phyloP scores from a whole-genome alignment of 768 basidiomycete genomes.

The Suillus spraguei region DNA sequence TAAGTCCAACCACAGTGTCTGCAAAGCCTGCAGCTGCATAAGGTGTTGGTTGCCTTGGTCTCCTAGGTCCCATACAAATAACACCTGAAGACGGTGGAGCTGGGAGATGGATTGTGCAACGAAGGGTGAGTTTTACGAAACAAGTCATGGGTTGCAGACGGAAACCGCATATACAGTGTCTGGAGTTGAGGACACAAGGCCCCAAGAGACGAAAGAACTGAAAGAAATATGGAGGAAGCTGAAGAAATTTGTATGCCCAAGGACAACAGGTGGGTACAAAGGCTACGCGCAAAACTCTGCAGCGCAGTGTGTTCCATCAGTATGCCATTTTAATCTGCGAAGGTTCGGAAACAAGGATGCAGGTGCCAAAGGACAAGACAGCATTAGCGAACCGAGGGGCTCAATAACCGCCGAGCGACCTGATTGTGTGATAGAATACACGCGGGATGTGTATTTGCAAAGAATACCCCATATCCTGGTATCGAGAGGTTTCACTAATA shows the following conservation, averaged over 20 bases:
- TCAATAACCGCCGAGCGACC: background rate
- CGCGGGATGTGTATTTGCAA: conserved; percentile 18
- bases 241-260: background rate
- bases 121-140: background rate
- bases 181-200: background rate
- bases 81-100: background rate
- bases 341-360: conserved; percentile 26
- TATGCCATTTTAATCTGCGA: conserved; percentile 23
- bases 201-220: conserved; percentile 2
- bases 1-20: background rate
- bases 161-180: background rate
- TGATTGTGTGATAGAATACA: conserved; percentile 18
- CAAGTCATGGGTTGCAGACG: background rate
- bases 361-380: conserved; percentile 18
- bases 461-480: conserved; percentile 22
- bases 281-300: conserved; percentile 26
- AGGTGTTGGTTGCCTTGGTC: background rate
- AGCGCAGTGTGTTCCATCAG: conserved; percentile 23
- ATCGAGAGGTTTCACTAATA: background rate
- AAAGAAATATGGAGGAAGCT: background rate
- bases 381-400: conserved; percentile 14
- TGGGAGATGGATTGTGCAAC: background rate
- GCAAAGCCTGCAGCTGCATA: background rate
- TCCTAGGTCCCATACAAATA: background rate
- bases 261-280: conserved; percentile 23